Conservation (phyloP, 2,329 filamentous ascomycete species). For the Alternaria sp. region DNA sequence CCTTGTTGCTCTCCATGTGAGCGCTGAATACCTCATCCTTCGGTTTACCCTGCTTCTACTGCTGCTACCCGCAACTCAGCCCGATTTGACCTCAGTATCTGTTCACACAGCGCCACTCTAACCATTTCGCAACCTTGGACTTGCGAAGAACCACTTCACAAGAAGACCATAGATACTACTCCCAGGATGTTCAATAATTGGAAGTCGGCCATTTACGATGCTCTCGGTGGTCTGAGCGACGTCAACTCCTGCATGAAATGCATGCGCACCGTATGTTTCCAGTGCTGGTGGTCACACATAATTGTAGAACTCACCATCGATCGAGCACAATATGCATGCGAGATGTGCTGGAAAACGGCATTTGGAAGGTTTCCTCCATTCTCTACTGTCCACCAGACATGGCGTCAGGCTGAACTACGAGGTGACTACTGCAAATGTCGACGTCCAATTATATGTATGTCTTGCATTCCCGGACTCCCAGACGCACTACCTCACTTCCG, state of each 20-base stretch:
- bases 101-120: background rate
- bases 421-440: background rate
- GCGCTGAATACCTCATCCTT: background rate
- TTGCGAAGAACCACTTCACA: background rate
- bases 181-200: background rate
- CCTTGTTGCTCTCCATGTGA: accelerated
- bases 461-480: background rate
- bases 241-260: background rate
- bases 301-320: background rate
- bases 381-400: background rate
- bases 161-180: background rate
- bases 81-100: background rate
- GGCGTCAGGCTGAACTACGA: background rate
- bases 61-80: no score
- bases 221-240: background rate
- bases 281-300: background rate
- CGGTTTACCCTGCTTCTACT: background rate
- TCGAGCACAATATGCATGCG: background rate
- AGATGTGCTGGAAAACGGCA: background rate
- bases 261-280: background rate
- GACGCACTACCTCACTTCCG: background rate
- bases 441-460: background rate
- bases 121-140: background rate
- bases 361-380: background rate
- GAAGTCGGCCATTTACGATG: background rate